Evolutionary conservation across 306 rosid species (phyloP).

Genomic region (Senna siamea): DNA sequence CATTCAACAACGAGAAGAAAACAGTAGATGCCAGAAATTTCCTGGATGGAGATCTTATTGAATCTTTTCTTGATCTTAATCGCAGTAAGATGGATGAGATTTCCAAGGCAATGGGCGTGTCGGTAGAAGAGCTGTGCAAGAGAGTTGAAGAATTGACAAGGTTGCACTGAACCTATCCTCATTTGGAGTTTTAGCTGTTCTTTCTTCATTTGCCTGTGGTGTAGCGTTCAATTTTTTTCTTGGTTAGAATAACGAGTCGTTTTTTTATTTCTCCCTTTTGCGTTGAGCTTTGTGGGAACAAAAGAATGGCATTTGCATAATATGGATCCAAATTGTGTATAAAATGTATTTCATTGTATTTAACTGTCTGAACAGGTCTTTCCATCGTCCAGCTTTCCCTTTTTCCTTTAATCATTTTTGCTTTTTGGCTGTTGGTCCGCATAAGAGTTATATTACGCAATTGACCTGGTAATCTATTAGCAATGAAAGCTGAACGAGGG

Average conservation of each 20-base stretch:
- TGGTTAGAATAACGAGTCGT: neutral
- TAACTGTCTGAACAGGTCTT: neutral
- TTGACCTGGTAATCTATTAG: too few species aligned
- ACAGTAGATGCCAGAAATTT: slow-evolving; percentile 82
- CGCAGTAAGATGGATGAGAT: slow-evolving; percentile 89
- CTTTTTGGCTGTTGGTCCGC: too few species aligned
- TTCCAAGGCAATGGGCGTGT: slow-evolving; percentile 69
- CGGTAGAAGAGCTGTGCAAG: slow-evolving; percentile 96
- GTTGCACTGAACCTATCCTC: slow-evolving; percentile 63
- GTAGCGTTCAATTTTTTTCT: neutral
- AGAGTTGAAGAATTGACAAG: slow-evolving; percentile 94
- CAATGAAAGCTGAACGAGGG: too few species aligned
- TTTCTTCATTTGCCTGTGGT: neutral
- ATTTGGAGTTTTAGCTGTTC: slow-evolving; percentile 2
- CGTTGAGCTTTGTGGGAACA: neutral
- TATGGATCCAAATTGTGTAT: slow-evolving; percentile 5
- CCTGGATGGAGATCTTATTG: slow-evolving; percentile 95
- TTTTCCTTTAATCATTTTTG: too few species aligned
- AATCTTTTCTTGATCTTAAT: slow-evolving; percentile 90
- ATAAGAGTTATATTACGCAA: too few species aligned
- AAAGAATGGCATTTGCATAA: neutral
- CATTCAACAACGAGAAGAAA: slow-evolving; percentile 90
- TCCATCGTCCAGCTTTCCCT: neutral
- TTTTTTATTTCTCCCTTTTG: neutral
- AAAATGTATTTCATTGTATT: neutral